Percentiles rank a stretch among this genome's conserved stretches.
Evolutionary conservation across 75 land plant species (phyloP).

Genomic region (Gnetum montanum): DNA sequence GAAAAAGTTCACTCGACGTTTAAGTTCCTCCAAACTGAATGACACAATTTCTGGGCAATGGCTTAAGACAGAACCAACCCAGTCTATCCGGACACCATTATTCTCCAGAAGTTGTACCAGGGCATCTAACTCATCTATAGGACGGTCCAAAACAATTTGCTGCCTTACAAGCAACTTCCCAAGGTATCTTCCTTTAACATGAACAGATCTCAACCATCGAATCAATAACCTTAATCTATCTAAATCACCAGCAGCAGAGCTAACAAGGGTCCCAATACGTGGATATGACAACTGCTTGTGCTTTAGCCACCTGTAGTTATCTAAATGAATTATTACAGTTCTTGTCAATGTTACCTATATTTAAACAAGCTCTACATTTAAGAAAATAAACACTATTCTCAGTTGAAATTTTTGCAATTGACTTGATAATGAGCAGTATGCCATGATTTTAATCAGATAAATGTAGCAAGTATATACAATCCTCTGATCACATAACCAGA

Average conservation of each 20-base stretch:
- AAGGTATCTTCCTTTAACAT: slow-evolving; percentile 70
- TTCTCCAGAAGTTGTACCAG: slow-evolving; percentile 43
- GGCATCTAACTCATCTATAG: slow-evolving; percentile 36
- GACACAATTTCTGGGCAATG: slow-evolving; percentile 63
- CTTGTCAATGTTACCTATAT: neutral
- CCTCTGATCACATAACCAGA: too few relatives aligned
- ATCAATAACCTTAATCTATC: slow-evolving; percentile 27
- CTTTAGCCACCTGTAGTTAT: slow-evolving; percentile 68
- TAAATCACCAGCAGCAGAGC: slow-evolving; percentile 35
- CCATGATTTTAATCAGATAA: neutral
- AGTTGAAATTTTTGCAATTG: neutral
- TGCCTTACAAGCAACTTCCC: slow-evolving; percentile 48
- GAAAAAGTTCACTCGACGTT: slow-evolving; percentile 38
- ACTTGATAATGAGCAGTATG: neutral
- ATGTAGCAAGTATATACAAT: too few relatives aligned
- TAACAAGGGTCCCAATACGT: slow-evolving; percentile 66
- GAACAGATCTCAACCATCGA: slow-evolving; percentile 58
- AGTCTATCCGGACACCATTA: slow-evolving; percentile 58
- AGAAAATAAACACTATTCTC: neutral
- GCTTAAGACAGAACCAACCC: slow-evolving; percentile 79
- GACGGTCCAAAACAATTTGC: slow-evolving; percentile 25
- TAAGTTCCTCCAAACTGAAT: slow-evolving; percentile 51
- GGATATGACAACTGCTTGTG: slow-evolving; percentile 67
- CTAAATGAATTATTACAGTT: neutral
- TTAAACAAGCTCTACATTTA: neutral